Percentiles rank a stretch among this genome's conserved stretches.
Conservation (phyloP, 306 rosid genomes). For the Fragaria vesca region DNA sequence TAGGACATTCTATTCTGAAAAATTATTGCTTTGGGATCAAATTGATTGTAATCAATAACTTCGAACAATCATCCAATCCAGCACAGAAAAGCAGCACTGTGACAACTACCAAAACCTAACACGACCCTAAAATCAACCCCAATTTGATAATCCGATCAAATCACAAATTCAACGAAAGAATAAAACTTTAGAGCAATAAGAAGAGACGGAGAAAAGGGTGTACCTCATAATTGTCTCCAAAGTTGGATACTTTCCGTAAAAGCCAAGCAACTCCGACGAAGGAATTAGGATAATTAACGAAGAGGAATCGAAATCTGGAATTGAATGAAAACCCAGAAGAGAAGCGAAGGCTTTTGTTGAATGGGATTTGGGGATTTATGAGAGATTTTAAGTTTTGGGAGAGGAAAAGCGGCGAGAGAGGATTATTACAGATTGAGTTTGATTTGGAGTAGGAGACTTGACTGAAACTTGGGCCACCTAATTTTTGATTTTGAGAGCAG, state of each 20-base stretch:
- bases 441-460: constrained; percentile 4
- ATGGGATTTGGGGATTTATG: not conserved
- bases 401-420: constrained; percentile 7
- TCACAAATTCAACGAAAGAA: not conserved
- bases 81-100: not conserved
- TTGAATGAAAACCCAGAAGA: not conserved
- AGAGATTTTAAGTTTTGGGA: not conserved
- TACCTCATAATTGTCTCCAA: constrained; percentile 16
- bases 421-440: not conserved
- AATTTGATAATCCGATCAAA: not conserved
- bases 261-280: constrained; percentile 14
- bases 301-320: not conserved
- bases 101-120: not conserved
- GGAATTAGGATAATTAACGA: constrained; percentile 21
- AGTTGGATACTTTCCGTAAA: not conserved
- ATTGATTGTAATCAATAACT: not conserved
- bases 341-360: not conserved
- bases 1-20: not conserved
- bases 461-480: not conserved
- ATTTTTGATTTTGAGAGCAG: no score
- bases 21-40: not conserved
- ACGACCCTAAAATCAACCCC: not conserved
- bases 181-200: not conserved
- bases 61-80: not conserved
- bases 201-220: not conserved